phyloP scores from a whole-genome alignment of 2,329 filamentous ascomycete species.

The Sordariomycetes sp. region DNA sequence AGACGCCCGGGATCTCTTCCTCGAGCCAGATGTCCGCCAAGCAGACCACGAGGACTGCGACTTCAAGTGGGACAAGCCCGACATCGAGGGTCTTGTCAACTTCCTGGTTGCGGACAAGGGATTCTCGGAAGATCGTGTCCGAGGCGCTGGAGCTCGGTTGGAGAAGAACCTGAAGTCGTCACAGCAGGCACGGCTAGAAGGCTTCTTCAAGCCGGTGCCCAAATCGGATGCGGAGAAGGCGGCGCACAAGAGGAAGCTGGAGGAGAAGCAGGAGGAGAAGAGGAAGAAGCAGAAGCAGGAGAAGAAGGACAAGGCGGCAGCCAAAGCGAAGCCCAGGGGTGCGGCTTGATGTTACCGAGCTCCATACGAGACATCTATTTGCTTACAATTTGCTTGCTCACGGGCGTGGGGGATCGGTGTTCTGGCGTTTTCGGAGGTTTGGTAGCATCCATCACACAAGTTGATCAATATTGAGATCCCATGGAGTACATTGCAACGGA shows the following conservation, averaged over 20 bases:
- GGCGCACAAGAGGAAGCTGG: conserved; percentile 81
- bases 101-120: conserved; percentile 92
- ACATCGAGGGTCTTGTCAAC: conserved; percentile 80
- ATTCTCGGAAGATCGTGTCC: conserved; percentile 91
- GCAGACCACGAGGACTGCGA: conserved; percentile 84
- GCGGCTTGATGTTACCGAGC: conserved; percentile 25
- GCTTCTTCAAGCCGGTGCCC: conserved; percentile 90
- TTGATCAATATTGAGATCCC: too few relatives aligned
- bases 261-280: conserved; percentile 83
- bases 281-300: conserved; percentile 95
- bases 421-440: too few relatives aligned
- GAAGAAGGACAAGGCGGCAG: conserved; percentile 89
- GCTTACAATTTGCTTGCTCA: too few relatives aligned
- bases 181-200: conserved; percentile 86
- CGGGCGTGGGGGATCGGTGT: too few relatives aligned
- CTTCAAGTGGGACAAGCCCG: conserved; percentile 95
- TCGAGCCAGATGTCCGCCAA: conserved; percentile 76
- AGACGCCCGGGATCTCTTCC: conserved; percentile 86
- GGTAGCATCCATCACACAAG: too few relatives aligned
- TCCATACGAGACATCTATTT: too few relatives aligned
- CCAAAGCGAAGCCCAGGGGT: conserved; percentile 77
- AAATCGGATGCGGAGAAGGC: conserved; percentile 84
- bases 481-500: too few relatives aligned
- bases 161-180: conserved; percentile 86
- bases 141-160: conserved; percentile 66